A percentile compares a stretch with the other conserved stretches of the same genome.
phyloP scores from a whole-genome alignment of 306 rosid species.

The Quercus bicolor region DNA sequence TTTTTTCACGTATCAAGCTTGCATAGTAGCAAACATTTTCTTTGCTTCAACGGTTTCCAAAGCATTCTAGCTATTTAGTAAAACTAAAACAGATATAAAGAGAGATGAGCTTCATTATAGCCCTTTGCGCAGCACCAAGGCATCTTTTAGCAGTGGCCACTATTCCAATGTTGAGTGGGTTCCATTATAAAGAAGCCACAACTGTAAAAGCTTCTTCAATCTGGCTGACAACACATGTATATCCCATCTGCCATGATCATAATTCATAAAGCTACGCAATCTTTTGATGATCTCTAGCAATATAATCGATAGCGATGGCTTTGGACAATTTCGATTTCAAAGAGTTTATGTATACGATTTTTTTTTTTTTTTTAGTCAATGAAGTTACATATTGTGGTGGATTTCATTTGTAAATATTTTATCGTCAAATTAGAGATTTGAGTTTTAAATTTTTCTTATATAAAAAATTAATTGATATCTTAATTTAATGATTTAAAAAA shows the following conservation, averaged over 20 bases:
- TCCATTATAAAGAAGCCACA: conserved; percentile 6
- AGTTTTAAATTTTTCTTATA: rapidly evolving
- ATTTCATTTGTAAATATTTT: too few species aligned
- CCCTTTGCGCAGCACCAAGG: neutral
- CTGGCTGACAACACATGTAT: too few species aligned
- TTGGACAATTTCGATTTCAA: neutral
- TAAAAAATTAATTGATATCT: too few species aligned
- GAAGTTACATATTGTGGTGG: too few species aligned
- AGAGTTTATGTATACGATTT: too few species aligned
- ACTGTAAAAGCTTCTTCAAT: neutral
- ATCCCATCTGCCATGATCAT: neutral
- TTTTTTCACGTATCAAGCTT: neutral
- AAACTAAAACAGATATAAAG: neutral
- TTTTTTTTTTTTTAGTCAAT: too few species aligned
- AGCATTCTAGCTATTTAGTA: neutral
- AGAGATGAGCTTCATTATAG: neutral
- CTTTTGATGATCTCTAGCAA: neutral
- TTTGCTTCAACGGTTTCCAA: neutral
- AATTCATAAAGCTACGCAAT: too few species aligned
- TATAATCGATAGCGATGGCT: neutral
- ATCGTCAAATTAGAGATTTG: too few species aligned
- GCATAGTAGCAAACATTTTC: neutral
- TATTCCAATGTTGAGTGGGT: neutral
- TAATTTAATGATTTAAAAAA: too few species aligned
- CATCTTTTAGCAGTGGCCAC: neutral